Evolutionary conservation across 1,139 yeast species (phyloP).

Genomic region (Hemisphaericaspora subhashii): DNA sequence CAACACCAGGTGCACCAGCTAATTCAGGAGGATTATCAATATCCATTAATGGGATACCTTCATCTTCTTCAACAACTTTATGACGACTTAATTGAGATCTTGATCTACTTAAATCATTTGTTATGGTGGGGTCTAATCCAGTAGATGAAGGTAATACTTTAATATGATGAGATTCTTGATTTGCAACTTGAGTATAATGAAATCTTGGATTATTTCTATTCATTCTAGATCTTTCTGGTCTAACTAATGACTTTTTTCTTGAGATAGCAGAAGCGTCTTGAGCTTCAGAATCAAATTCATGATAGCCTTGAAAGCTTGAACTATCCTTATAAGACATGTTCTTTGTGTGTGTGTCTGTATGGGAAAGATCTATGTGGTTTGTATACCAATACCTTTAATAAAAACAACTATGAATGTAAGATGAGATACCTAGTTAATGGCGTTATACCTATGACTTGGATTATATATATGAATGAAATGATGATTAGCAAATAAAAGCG

Average conservation of each 20-base stretch:
- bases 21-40: conserved; percentile 19
- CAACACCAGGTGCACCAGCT: conserved; percentile 7
- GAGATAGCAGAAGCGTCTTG: conserved; percentile 35
- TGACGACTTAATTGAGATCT: conserved; percentile 12
- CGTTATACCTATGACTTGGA: no score
- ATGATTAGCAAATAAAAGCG: no score
- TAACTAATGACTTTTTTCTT: conserved; percentile 68
- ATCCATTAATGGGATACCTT: conserved; percentile 50
- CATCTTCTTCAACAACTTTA: conserved; percentile 21
- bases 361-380: not conserved
- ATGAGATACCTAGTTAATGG: no score
- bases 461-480: no score
- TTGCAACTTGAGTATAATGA: conserved; percentile 80
- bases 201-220: conserved; percentile 69
- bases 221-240: conserved; percentile 77
- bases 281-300: conserved; percentile 50
- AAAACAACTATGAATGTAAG: no score
- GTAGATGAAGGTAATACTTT: conserved; percentile 70
- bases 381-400: no score
- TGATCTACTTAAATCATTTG: conserved; percentile 14
- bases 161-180: conserved; percentile 63
- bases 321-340: conserved; percentile 15
- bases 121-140: conserved; percentile 62
- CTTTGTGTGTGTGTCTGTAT: conserved; percentile 1
- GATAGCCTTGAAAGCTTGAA: conserved; percentile 22